These are phyloP conservation scores for Globisporangium parvum DNA, from an alignment of 352 stramenopile genomes.

Conservation along the genomic window DNA sequence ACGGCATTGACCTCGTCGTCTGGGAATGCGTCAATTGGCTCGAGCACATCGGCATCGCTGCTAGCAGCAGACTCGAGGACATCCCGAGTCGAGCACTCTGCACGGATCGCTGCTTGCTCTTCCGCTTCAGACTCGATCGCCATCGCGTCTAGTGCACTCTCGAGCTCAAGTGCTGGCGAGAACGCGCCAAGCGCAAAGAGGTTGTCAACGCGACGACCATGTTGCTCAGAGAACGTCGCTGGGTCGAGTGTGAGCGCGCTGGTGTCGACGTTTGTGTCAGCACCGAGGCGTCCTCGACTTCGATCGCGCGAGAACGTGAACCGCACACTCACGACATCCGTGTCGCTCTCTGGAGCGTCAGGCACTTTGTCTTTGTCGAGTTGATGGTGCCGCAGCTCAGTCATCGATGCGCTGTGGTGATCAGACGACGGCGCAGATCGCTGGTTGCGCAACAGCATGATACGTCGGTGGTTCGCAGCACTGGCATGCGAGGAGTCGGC, in stretches of 20 bases:
- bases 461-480: conserved; percentile 50
- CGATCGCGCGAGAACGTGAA: too few relatives aligned
- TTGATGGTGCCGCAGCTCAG: conserved; percentile 5
- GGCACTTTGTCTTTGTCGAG: not conserved
- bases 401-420: not conserved
- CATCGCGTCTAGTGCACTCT: conserved; percentile 34
- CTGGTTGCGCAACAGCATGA: conserved; percentile 49
- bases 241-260: conserved; percentile 8
- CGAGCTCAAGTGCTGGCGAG: conserved; percentile 47
- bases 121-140: not conserved
- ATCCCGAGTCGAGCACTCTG: not conserved
- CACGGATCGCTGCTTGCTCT: not conserved
- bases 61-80: too few relatives aligned
- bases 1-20: conserved; percentile 10
- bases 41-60: too few relatives aligned
- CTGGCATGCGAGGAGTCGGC: conserved; percentile 12
- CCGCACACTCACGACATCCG: conserved; percentile 8
- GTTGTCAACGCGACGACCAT: not conserved
- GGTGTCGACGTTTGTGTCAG: conserved; percentile 3
- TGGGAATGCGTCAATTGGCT: too few relatives aligned
- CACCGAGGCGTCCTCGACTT: too few relatives aligned
- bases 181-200: conserved; percentile 35
- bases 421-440: conserved; percentile 9
- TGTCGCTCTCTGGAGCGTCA: conserved; percentile 16
- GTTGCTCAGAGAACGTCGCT: not conserved